Evolutionary conservation across 2,329 filamentous ascomycete genomes (phyloP).

Genomic region (Beauveria brongniartii): DNA sequence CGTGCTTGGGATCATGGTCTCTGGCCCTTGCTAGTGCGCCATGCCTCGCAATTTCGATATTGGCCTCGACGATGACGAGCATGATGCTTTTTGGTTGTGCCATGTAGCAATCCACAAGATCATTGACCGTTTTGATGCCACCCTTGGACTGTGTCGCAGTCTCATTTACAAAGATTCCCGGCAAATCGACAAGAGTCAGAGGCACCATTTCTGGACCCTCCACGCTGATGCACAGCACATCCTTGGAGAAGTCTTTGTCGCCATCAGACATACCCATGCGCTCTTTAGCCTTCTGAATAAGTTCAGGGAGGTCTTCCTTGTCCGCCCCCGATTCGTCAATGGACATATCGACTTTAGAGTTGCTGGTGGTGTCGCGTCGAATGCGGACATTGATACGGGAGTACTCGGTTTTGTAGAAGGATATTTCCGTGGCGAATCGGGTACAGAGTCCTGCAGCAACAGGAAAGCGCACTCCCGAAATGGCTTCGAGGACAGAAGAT

Average conservation of each 20-base stretch:
- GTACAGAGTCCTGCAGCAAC: slow-evolving; percentile 49
- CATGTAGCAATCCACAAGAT: slow-evolving; percentile 45
- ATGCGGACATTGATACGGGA: slow-evolving; percentile 36
- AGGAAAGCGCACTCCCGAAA: slow-evolving; percentile 53
- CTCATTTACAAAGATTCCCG: slow-evolving; percentile 32
- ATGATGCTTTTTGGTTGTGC: slow-evolving; percentile 49
- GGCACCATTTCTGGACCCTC: slow-evolving; percentile 34
- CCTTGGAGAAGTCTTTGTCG: slow-evolving; percentile 31
- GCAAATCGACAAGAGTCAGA: slow-evolving; percentile 48
- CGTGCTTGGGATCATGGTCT: slow-evolving; percentile 32
- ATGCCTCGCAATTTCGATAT: slow-evolving; percentile 43
- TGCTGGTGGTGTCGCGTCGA: slow-evolving; percentile 19
- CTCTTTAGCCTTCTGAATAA: slow-evolving; percentile 45
- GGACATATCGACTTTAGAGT: slow-evolving; percentile 15
- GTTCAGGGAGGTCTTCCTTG: slow-evolving; percentile 31
- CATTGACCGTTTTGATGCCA: slow-evolving; percentile 25
- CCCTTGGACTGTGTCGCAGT: slow-evolving; percentile 24
- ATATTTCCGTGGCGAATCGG: slow-evolving; percentile 52
- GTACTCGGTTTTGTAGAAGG: slow-evolving; percentile 35
- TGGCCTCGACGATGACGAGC: slow-evolving; percentile 44
- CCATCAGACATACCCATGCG: slow-evolving; percentile 36
- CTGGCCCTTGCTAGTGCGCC: slow-evolving; percentile 37
- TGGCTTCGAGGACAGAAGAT: slow-evolving; percentile 56
- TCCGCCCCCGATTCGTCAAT: slow-evolving; percentile 28
- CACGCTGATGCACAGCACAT: slow-evolving; percentile 40